Evolutionary conservation across 2,329 filamentous ascomycete species (phyloP), one percentile per base, ranked within the genome.

Genomic region (Graphium sp.): DNA sequence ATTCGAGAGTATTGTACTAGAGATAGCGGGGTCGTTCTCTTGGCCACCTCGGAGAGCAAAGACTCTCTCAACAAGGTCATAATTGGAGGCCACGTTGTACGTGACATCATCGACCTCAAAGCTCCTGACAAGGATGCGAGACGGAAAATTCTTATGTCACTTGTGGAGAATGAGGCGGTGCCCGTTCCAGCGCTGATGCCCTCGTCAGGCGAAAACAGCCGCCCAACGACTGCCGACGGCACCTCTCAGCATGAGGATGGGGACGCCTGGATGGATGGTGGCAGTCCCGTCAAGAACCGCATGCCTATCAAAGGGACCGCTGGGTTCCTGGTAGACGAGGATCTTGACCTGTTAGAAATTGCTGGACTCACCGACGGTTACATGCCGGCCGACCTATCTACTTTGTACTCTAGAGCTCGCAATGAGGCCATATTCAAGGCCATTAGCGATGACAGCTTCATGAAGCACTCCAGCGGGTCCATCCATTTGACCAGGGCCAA

Each of bases 291-390:
- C 6, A 73, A 66, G 34, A 50, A 55, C 19, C 49, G 52, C 10
- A 37, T 39, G 5, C 31, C 41, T 2, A 43, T 42, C 8, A 30
- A 42, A 10, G 51, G 48, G 26, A 48, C 55, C 4, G 66, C 68
- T 30, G 78, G 76, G 0, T 89, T 92, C 41, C 53, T 75, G 2
- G 56, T 93, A 5, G 78, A 84, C 33, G 56, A 70, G 0, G 68
- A 78, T 27, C 68, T 98, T 7, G 89, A 98, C 47, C 81, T 95
- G 33, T 68, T 95, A 7, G 87, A 95, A 37, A 66, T 98, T 32
- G 84, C 91, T 12, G 85, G 89, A 2, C 77, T 87, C 40, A 95
- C 87, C 0, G 89, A 98, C 45, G 89, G 89, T 1, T 98, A 95
- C 47, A 94, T 95, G 85, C 87, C 89, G 1, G 89, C 85, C 4